Evolutionary conservation across 306 rosid species (phyloP).

Genomic region (Medicago lupulina): DNA sequence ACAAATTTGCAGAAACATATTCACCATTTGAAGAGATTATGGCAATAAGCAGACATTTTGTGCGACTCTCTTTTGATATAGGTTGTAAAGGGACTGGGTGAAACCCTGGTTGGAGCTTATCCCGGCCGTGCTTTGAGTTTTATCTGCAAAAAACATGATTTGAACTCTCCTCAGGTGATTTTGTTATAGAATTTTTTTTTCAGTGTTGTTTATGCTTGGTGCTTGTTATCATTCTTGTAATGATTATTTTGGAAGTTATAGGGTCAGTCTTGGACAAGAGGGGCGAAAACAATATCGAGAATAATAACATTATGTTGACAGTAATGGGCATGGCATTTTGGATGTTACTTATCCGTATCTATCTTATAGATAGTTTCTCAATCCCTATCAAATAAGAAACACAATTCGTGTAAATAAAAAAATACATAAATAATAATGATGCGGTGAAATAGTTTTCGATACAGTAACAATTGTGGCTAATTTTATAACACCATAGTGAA

Average conservation of each 20-base stretch:
- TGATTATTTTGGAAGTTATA: background rate
- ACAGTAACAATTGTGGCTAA: conserved; percentile 1
- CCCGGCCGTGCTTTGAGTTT: conserved; percentile 99
- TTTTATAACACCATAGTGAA: background rate
- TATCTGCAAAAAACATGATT: conserved; percentile 78
- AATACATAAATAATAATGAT: conserved; percentile 2
- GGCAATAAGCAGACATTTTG: conserved; percentile 27
- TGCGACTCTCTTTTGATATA: conserved; percentile 44
- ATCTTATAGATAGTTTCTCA: conserved; percentile 15
- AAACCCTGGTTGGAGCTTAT: conserved; percentile 97
- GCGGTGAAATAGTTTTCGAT: background rate
- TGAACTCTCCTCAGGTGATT: conserved; percentile 81
- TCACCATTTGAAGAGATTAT: conserved; percentile 21
- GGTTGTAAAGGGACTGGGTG: conserved; percentile 99
- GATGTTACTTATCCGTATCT: background rate
- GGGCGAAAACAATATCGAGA: background rate
- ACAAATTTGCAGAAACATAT: conserved; percentile 26
- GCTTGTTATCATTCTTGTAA: conserved; percentile 22
- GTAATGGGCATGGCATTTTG: background rate
- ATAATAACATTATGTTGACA: conserved; percentile 4
- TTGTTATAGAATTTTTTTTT: conserved; percentile 25
- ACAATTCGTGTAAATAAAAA: background rate
- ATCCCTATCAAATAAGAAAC: background rate
- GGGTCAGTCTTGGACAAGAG: conserved; percentile 4
- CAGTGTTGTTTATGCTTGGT: conserved; percentile 14